Evolutionary conservation across 108 stramenopile genomes (phyloP).

Genomic region (Skeletonema costatum): DNA sequence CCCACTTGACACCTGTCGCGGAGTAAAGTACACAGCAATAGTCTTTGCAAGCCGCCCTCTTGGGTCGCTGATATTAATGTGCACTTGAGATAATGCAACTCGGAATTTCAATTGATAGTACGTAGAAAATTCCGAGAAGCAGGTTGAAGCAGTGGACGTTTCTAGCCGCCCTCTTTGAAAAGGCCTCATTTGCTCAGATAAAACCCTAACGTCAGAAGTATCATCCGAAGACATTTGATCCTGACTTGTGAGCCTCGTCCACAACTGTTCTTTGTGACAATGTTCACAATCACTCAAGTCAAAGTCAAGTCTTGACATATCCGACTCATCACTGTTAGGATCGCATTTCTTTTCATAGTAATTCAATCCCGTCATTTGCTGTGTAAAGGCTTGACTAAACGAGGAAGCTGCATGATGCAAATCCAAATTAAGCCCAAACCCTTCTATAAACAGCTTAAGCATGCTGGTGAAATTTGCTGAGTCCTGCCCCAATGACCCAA

Average conservation of each 20-base stretch:
- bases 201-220: background rate
- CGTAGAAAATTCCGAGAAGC: slow-evolving; percentile 68
- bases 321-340: slow-evolving; percentile 28
- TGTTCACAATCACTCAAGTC: slow-evolving; percentile 65
- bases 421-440: slow-evolving; percentile 34
- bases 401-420: slow-evolving; percentile 17
- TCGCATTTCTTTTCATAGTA: slow-evolving; percentile 2
- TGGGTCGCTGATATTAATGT: slow-evolving; percentile 68
- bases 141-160: slow-evolving; percentile 35
- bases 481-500: slow-evolving; percentile 49
- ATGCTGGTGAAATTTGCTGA: slow-evolving; percentile 33
- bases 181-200: slow-evolving; percentile 61
- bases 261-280: slow-evolving; percentile 46
- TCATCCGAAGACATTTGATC: background rate
- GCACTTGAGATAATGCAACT: slow-evolving; percentile 66
- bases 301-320: slow-evolving; percentile 25
- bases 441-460: slow-evolving; percentile 24
- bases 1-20: background rate
- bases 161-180: slow-evolving; percentile 64
- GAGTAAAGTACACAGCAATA: slow-evolving; percentile 28
- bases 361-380: slow-evolving; percentile 25
- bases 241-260: slow-evolving; percentile 14
- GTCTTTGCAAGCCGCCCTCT: slow-evolving; percentile 79
- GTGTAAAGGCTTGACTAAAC: slow-evolving; percentile 10
- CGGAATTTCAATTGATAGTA: slow-evolving; percentile 69